Conservation (phyloP, 2,329 filamentous ascomycete species). For the Albophoma yamanashiensis region DNA sequence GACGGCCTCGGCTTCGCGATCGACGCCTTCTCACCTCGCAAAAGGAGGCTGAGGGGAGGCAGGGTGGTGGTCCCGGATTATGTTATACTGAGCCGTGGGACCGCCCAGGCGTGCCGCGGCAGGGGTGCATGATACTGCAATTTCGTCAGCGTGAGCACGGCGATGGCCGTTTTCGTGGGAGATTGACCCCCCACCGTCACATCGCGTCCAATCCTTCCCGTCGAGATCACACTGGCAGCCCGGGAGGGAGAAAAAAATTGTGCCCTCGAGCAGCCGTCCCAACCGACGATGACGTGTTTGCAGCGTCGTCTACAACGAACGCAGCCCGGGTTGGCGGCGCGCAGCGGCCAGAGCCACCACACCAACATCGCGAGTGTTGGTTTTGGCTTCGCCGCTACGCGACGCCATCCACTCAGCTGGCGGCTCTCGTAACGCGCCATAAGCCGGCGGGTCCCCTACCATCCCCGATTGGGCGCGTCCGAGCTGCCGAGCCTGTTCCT, state of each 20-base stretch:
- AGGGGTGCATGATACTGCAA: neutral
- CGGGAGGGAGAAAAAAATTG: neutral
- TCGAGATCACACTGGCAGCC: neutral
- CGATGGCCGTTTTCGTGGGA: neutral
- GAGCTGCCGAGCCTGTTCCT: neutral
- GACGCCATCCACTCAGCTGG: neutral
- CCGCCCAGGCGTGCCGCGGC: conserved; percentile 9
- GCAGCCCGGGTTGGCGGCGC: too few species aligned
- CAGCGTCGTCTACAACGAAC: neutral
- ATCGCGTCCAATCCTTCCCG: neutral
- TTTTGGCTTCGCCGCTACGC: neutral
- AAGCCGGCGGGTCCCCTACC: neutral
- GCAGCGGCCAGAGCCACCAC: neutral
- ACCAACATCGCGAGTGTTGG: neutral
- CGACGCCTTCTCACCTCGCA: conserved; percentile 44
- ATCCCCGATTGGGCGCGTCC: neutral
- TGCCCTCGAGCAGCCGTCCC: neutral
- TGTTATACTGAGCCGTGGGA: conserved; percentile 45
- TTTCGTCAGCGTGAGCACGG: neutral
- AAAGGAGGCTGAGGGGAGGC: conserved; percentile 41
- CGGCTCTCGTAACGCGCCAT: neutral
- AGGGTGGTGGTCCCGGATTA: conserved; percentile 46
- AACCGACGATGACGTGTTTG: neutral
- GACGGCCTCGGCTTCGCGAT: conserved; percentile 43
- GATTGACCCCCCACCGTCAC: neutral